phyloP scores from a whole-genome alignment of 139 green algal genomes.

The Mesotaenium endlicherianum region DNA sequence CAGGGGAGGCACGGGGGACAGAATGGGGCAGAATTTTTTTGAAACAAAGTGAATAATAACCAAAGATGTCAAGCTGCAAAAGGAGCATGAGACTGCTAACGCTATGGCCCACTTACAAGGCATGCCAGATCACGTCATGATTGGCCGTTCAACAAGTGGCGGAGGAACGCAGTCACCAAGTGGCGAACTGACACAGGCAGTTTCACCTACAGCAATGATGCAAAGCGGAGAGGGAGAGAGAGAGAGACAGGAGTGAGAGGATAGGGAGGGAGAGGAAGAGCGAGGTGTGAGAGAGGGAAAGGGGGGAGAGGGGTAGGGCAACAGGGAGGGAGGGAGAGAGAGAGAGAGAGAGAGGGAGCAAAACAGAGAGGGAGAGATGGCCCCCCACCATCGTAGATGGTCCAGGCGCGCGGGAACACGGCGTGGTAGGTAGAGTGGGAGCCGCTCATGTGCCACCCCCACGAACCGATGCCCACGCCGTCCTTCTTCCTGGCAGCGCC shows the following conservation, averaged over 20 bases:
- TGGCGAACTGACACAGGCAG: too few species aligned
- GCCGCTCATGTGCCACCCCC: conserved; percentile 43
- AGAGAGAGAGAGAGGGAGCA: not conserved
- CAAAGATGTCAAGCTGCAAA: not conserved
- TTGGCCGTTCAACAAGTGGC: too few species aligned
- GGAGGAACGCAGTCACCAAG: too few species aligned
- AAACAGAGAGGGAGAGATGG: not conserved
- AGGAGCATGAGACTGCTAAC: not conserved
- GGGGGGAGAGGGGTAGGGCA: not conserved
- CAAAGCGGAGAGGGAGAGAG: conserved; percentile 13
- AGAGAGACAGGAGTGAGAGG: not conserved
- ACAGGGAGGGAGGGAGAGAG: not conserved
- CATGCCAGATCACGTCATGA: too few species aligned
- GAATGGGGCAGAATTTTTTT: not conserved
- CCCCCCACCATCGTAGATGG: conserved; percentile 46
- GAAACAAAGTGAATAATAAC: not conserved
- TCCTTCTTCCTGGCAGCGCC: not conserved
- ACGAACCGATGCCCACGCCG: conserved; percentile 26
- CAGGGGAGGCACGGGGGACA: not conserved
- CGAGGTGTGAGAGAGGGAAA: not conserved
- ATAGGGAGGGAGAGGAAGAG: not conserved
- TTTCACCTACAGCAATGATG: too few species aligned
- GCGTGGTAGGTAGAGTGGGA: conserved; percentile 35
- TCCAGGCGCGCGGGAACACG: conserved; percentile 51
- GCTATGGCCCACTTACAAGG: too few species aligned